Base-by-base conservation (phyloP, 805 yeast genomes). In the Ogataea neopini region DNA sequence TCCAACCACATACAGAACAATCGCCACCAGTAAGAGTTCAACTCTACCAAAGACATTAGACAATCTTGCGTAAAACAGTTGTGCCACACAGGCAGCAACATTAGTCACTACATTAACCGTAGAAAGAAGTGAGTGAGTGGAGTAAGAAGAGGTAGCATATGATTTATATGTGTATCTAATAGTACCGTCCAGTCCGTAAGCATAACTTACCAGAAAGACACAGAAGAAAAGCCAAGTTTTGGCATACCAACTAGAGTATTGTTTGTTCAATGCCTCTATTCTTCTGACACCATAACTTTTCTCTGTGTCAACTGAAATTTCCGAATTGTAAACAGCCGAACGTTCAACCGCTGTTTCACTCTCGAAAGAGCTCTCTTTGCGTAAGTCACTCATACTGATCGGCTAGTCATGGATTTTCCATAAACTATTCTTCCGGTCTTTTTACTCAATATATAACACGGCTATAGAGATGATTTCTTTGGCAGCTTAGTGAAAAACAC, bases 31-130 rank as follows among this genome's bases (percentile, higher is more conserved):
- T 17, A 80, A 58, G 43, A 82, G 64, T 56, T 77, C 80, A 26
- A 79, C 54, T 60, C 90, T 77, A 13, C 90, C 90, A 58, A 81
- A 82, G n/a, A 75, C 70, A 61, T 84, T 88, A 8, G 86, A 75
- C 30, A 84, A 65, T 53, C 86, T 70, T 9, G 89, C 88, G 51
- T 73, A 80, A 4, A 79, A 72, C 3, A 85, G 81, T 59, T 81
- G 86, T 3, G 85, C 74, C 14, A 84, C 88, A 20, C 87, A 86
- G 40, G 80, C 85, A 43, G 81, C 74, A 33, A 84, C 86, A 25
- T 77, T 68, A 46, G 74, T 72, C 50, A 83, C 73, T 23, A 81
- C 84, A 50, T 76, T 73, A 48, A 84, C 75, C 2, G 88, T 79
- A 5, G 88, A 73, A 37, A 76, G 62, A 47, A 80, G 67, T 6